A percentile compares a stretch with the other conserved stretches of the same genome.
phyloP scores from a whole-genome alignment of 768 basidiomycete genomes.

The Lentinus tigrinus region DNA sequence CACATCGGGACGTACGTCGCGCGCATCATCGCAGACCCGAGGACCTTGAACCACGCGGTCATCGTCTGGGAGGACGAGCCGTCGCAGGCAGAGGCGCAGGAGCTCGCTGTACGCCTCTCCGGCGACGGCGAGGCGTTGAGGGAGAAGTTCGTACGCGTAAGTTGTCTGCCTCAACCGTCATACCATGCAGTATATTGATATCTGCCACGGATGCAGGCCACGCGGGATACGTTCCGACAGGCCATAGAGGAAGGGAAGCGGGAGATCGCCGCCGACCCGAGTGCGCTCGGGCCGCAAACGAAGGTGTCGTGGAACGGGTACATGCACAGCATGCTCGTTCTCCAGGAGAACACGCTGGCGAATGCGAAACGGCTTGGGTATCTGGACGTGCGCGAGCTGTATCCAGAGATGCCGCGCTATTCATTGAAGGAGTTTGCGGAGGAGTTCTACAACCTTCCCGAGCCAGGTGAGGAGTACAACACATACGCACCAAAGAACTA shows the following conservation, averaged over 20 bases:
- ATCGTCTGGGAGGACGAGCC: slow-evolving; percentile 29
- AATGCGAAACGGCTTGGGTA: slow-evolving; percentile 22
- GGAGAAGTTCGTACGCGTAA: neutral
- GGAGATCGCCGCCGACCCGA: slow-evolving; percentile 9
- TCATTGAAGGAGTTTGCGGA: slow-evolving; percentile 21
- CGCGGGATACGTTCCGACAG: too few species aligned
- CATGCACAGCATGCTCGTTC: slow-evolving; percentile 18
- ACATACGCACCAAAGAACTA: too few species aligned
- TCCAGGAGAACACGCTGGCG: slow-evolving; percentile 28
- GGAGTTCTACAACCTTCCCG: neutral
- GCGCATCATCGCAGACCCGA: slow-evolving; percentile 30
- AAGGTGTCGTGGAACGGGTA: neutral
- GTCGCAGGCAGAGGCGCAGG: slow-evolving; percentile 23
- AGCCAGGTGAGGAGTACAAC: neutral
- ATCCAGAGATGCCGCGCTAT: slow-evolving; percentile 20
- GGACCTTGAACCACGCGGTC: slow-evolving; percentile 32
- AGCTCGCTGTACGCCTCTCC: slow-evolving; percentile 19
- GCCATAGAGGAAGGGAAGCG: too few species aligned
- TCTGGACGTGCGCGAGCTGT: slow-evolving; percentile 27
- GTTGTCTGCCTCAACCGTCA: neutral
- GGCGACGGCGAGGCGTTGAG: slow-evolving; percentile 23
- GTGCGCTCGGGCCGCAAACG: slow-evolving; percentile 1
- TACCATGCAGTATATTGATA: too few species aligned
- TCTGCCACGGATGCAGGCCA: slow-evolving; percentile 2
- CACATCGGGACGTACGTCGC: slow-evolving; percentile 28